Evolutionary conservation across 768 basidiomycete species (phyloP).

Genomic region (Suillus brevipes): DNA sequence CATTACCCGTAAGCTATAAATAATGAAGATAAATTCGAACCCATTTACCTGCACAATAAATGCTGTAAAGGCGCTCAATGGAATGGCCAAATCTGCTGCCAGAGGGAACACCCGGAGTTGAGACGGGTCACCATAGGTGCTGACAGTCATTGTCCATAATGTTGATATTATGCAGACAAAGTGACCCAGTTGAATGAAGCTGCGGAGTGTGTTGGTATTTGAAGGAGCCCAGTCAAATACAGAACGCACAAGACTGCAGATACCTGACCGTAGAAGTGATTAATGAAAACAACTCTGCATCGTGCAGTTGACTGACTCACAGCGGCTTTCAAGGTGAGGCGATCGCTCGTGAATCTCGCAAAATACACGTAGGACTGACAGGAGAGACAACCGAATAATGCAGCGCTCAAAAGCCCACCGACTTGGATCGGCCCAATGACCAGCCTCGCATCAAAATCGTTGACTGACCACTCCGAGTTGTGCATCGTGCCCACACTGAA

Average conservation of each 20-base stretch:
- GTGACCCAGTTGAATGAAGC: constrained; percentile 5
- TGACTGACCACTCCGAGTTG: neutral
- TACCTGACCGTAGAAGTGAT: constrained; percentile 1
- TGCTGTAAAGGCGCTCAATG: neutral
- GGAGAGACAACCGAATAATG: constrained; percentile 16
- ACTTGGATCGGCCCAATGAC: constrained; percentile 17
- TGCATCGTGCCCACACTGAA: neutral
- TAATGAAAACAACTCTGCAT: neutral
- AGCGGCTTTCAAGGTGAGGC: neutral
- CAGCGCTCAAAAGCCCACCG: constrained; percentile 11
- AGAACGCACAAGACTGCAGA: neutral
- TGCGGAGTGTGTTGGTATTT: neutral
- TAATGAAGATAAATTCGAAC: neutral
- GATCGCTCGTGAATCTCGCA: constrained; percentile 8
- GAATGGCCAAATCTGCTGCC: constrained; percentile 3
- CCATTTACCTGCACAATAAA: constrained; percentile 5
- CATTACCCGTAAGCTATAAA: neutral
- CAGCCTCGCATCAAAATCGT: neutral
- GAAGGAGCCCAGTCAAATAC: neutral
- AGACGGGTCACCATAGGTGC: neutral
- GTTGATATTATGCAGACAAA: constrained; percentile 2
- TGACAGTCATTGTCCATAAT: constrained; percentile 10
- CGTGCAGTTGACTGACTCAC: neutral
- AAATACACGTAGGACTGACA: constrained; percentile 16
- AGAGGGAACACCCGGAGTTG: constrained; percentile 1